Evolutionary conservation across 2,329 filamentous ascomycete species (phyloP), one percentile per base, ranked within the genome.

Genomic region (Diaporthe sp.): DNA sequence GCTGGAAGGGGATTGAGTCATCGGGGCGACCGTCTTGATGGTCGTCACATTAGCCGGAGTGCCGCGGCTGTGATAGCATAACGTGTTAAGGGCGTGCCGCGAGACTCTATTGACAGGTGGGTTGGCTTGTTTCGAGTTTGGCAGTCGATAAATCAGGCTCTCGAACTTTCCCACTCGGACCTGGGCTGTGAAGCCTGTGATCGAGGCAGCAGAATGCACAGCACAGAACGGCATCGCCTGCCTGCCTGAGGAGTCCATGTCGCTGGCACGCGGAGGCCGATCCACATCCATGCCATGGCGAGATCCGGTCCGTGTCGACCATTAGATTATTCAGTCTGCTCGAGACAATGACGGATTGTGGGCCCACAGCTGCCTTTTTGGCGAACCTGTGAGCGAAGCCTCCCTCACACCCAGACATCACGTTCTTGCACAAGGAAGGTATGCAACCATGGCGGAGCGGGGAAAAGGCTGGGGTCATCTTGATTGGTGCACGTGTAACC

Each of bases 401-500:
- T 44, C 7, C 25, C 17, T n/a, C 63, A 63, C 71, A 58, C 61
- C 25, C 19, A 17, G 47, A 58, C 71, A 65, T 63, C 42, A 74
- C 70, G 53, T 71, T 63, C 51, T 61, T 59, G 53, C 68, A 42
- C 55, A 50, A 44, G 35, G n/a, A 58, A 70, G 30, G 53, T 69
- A 42, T 35, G 35, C 66, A 71, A 70, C 56, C 47, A 72, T 32
- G 61, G 73, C 63, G 73, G 70, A 69, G 63, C 70, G 73, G 73
- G 73, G 70, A 75, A 70, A 70, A 59, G 63, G 12, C 55, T 42
- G 65, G 47, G 47, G 50, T 58, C 47, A 56, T 65, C 47, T 50
- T 71, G 59, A 73, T 75, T 75, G 70, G 73, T 17, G 30, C 47
- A 50, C 47, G 55, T 63, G 73, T 61, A 66, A 74, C 72, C 72